phyloP scores from a whole-genome alignment of 192 early-diverging fungal species.

The Linnemannia zychae region DNA sequence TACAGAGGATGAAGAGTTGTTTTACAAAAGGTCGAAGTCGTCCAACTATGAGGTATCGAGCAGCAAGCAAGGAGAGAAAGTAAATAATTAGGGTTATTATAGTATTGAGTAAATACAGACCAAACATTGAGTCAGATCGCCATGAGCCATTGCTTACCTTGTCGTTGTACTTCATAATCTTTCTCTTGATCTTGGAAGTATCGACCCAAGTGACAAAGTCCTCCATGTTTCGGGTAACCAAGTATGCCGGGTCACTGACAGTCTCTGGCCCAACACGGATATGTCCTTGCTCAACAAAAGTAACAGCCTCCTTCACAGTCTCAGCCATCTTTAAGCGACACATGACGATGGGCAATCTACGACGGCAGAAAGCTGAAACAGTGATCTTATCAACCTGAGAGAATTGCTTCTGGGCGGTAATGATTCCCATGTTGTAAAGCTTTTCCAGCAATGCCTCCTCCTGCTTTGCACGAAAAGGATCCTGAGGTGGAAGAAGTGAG shows the following conservation, averaged over 20 bases:
- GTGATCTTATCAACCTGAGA: constrained; percentile 84
- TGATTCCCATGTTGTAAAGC: constrained; percentile 87
- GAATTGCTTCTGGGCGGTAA: constrained; percentile 83
- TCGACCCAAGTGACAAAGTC: constrained; percentile 99
- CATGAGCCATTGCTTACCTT: constrained; percentile 62
- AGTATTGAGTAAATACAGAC: neutral
- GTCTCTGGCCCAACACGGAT: constrained; percentile 93
- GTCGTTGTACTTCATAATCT: constrained; percentile 96
- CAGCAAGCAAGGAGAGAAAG: constrained; percentile 11
- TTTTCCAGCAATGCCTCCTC: constrained; percentile 88
- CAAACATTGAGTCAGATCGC: neutral
- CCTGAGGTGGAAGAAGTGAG: constrained; percentile 86
- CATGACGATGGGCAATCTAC: constrained; percentile 93
- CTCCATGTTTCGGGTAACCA: constrained; percentile 84
- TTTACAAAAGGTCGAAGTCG: constrained; percentile 89
- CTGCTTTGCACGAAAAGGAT: constrained; percentile 81
- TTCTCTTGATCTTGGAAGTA: constrained; percentile 96
- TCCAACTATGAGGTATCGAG: constrained; percentile 69
- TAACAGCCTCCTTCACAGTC: constrained; percentile 90
- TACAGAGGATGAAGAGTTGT: constrained; percentile 12
- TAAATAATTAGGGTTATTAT: neutral
- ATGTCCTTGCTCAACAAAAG: constrained; percentile 95
- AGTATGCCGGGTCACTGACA: constrained; percentile 89
- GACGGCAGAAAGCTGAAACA: constrained; percentile 90
- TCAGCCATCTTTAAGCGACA: constrained; percentile 96